phyloP scores from a whole-genome alignment of 805 yeast genomes.

The Starmerella sirachaensis region DNA sequence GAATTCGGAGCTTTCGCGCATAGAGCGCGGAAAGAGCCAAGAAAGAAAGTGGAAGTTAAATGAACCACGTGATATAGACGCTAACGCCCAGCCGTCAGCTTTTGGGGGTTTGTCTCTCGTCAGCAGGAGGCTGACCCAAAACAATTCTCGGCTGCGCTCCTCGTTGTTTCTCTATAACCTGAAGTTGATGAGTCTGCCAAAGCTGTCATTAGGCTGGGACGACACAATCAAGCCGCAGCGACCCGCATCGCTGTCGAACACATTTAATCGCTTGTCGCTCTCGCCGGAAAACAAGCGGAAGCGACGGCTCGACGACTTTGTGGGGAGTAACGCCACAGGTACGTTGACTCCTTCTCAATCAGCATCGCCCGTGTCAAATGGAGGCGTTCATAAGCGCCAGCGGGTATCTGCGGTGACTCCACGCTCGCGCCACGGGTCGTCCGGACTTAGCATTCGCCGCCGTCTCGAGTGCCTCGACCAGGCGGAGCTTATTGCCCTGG shows the following conservation, averaged over 20 bases:
- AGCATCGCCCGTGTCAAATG: background rate
- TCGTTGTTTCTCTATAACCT: no score
- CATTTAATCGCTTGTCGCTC: conserved; percentile 10
- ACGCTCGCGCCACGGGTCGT: conserved; percentile 1
- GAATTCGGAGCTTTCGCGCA: no score
- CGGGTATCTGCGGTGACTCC: conserved; percentile 4
- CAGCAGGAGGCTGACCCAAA: background rate
- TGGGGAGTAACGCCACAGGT: no score
- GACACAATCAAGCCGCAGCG: conserved; percentile 22
- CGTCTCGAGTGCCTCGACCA: conserved; percentile 58
- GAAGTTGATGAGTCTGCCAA: conserved; percentile 3
- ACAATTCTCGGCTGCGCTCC: background rate
- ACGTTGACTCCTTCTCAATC: conserved; percentile 1
- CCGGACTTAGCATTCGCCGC: conserved; percentile 47
- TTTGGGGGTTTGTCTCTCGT: no score
- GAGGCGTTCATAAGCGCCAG: conserved; percentile 13
- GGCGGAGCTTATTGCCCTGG: conserved; percentile 39
- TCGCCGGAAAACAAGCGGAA: conserved; percentile 23
- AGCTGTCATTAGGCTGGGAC: conserved; percentile 22
- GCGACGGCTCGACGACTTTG: conserved; percentile 21
- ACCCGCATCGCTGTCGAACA: conserved; percentile 6
- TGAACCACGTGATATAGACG: no score
- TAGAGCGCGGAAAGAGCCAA: no score
- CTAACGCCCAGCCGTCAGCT: no score
- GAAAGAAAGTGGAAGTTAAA: no score